These are phyloP conservation scores for Monascus purpureus DNA, from an alignment of 495 filamentous ascomycete species.

Conservation along the genomic window DNA sequence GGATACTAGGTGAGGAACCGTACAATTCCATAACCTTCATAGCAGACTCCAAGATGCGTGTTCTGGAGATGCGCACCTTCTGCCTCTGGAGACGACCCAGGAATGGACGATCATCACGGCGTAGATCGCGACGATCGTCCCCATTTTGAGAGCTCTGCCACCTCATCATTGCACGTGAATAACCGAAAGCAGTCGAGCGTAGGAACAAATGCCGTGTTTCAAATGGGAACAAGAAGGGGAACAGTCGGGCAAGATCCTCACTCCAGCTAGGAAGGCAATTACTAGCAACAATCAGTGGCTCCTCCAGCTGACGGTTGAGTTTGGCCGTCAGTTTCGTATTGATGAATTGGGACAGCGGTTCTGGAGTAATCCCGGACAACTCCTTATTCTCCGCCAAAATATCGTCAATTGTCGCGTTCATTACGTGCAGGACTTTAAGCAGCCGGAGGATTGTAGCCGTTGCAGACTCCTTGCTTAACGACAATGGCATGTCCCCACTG, in stretches of 20 bases:
- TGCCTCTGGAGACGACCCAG: conserved; percentile 90
- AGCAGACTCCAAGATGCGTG: conserved; percentile 88
- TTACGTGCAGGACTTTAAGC: conserved; percentile 79
- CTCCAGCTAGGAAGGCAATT: conserved; percentile 95
- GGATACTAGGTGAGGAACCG: conserved; percentile 81
- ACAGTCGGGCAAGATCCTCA: conserved; percentile 88
- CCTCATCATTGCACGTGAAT: conserved; percentile 90
- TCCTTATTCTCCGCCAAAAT: conserved; percentile 83
- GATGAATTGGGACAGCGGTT: conserved; percentile 89
- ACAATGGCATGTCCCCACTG: conserved; percentile 52
- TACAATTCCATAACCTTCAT: conserved; percentile 99
- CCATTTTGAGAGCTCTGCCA: conserved; percentile 87
- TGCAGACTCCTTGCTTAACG: conserved; percentile 69
- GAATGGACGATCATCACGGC: conserved; percentile 79
- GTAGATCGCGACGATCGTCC: conserved; percentile 69
- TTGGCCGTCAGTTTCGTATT: conserved; percentile 99
- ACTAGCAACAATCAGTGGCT: conserved; percentile 96
- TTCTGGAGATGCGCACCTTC: conserved; percentile 89
- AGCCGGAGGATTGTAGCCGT: conserved; percentile 81
- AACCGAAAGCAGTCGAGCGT: conserved; percentile 95
- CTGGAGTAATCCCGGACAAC: conserved; percentile 52
- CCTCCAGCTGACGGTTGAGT: conserved; percentile 90
- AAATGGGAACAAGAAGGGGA: conserved; percentile 98
- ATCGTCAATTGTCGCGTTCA: conserved; percentile 92
- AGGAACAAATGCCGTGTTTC: conserved; percentile 96